phyloP scores from a whole-genome alignment of 176 grass and related monocot genomes.

The Juncus effusus region DNA sequence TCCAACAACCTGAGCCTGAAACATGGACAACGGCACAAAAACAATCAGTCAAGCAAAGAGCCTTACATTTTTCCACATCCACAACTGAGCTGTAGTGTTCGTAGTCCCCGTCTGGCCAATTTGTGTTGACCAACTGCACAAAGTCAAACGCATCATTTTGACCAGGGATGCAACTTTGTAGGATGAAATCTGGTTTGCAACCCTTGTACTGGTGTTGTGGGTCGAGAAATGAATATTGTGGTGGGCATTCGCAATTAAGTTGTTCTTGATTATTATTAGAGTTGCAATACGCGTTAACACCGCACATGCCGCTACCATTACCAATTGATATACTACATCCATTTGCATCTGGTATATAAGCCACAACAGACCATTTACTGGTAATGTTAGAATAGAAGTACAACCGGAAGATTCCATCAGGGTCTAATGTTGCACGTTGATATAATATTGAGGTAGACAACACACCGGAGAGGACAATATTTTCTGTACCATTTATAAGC shows the following conservation, averaged over 20 bases:
- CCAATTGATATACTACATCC: neutral
- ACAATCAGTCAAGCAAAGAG: conserved; percentile 32
- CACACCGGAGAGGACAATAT: neutral
- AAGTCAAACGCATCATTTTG: conserved; percentile 17
- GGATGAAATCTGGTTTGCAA: conserved; percentile 20
- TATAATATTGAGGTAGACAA: neutral
- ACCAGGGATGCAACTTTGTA: conserved; percentile 23
- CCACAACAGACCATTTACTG: conserved; percentile 12
- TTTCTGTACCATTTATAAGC: neutral
- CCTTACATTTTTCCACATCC: neutral
- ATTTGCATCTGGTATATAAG: conserved; percentile 5
- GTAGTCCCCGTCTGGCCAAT: conserved; percentile 37
- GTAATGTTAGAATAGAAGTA: conserved; percentile 32
- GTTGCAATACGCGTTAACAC: conserved; percentile 43
- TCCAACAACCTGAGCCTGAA: conserved; percentile 18
- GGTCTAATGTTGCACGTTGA: conserved; percentile 38
- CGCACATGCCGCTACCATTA: conserved; percentile 29
- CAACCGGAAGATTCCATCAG: conserved; percentile 36
- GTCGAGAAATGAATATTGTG: conserved; percentile 29
- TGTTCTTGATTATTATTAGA: neutral
- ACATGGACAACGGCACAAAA: conserved; percentile 26
- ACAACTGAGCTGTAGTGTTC: conserved; percentile 11
- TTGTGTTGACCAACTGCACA: neutral
- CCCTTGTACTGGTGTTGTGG: conserved; percentile 27
- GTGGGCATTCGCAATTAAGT: conserved; percentile 23